Base-by-base conservation (phyloP, 768 basidiomycete genomes). In the Leccinum broughii region DNA sequence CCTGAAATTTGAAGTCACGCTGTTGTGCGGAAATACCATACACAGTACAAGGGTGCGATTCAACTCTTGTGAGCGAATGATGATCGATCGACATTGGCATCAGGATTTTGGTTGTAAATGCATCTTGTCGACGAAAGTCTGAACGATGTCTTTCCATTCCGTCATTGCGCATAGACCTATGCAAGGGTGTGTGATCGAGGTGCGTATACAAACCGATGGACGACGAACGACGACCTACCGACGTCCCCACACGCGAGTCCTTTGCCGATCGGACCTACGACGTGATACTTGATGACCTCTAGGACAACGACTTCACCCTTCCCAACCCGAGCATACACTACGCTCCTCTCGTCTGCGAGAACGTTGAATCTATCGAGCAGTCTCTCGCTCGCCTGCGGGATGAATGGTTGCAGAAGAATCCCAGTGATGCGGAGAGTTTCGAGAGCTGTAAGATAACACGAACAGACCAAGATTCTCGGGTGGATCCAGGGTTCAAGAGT, bases 141-240 rank as follows among this genome's bases (percentile, higher is more conserved):
- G 72, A 22, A 93, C 90, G 41, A 98, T 91, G 53, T 98, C 94
- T 51, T 77, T 81, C 96, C 96, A 98, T 67, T 98, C 95, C 1
- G 90, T 89, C 96, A 98, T 98, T 2, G 95, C 96, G 13, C 96
- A 96, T 0, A 92, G 64, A 6, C 95, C 94, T 95, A 59, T 35
- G 22, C 54, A 28, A 9, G 17, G 35, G n/a, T 46, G 28, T 44
- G 6, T 39, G 4, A 44, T 17, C 56, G 37, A 51, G n/a, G 46
- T 37, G 35, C 35, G 14, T 15, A 37, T 6, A 4, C 10, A 48
- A 14, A 48, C 20, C 10, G 22, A 26, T 22, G 20, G 14, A 26
- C 24, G 3, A 6, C 13, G 2, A 49, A 49, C 39, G 11, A 26
- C 30, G 15, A 74, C 87, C 46, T 65, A 90, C 95, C 95, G 50